Conservation (phyloP, 345 rosid species). For the Moricandia arvensis region DNA sequence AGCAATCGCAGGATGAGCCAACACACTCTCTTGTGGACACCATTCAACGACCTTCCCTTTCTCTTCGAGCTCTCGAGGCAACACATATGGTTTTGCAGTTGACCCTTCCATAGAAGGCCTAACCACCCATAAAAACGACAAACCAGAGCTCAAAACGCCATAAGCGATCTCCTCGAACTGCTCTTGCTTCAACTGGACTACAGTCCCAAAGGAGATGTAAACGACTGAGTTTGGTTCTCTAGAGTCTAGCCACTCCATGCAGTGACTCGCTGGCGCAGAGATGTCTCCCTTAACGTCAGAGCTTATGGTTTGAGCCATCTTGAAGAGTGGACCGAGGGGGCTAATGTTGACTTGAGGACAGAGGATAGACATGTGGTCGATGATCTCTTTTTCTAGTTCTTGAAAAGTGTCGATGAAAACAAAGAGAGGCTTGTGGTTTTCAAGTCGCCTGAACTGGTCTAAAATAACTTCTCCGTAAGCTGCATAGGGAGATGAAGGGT, state of each 20-base stretch:
- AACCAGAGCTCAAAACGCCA: too few relatives aligned
- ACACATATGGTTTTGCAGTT: too few relatives aligned
- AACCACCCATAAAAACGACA: background rate
- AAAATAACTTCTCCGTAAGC: conserved; percentile 43
- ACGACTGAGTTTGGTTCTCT: too few relatives aligned
- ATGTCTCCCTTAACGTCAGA: conserved; percentile 45
- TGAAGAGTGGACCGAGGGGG: too few relatives aligned
- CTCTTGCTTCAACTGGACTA: background rate
- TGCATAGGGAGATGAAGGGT: too few relatives aligned
- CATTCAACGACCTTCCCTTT: conserved; percentile 35
- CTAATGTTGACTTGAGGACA: conserved; percentile 42
- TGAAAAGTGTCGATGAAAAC: conserved; percentile 70
- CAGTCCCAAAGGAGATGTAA: too few relatives aligned
- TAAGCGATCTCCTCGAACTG: background rate
- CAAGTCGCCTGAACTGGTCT: conserved; percentile 49
- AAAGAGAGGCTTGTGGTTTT: conserved; percentile 48
- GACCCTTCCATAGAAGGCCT: background rate
- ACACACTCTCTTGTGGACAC: conserved; percentile 36
- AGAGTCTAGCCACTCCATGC: conserved; percentile 58
- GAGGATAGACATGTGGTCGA: conserved; percentile 59
- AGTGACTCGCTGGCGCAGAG: conserved; percentile 44
- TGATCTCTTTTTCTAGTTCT: too few relatives aligned
- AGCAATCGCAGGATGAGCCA: too few relatives aligned
- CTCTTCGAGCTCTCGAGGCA: conserved; percentile 25
- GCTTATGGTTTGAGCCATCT: too few relatives aligned